Evolutionary conservation across 768 basidiomycete genomes (phyloP), one percentile per base, ranked within the genome.

Genomic region (Lactarius tabidus): DNA sequence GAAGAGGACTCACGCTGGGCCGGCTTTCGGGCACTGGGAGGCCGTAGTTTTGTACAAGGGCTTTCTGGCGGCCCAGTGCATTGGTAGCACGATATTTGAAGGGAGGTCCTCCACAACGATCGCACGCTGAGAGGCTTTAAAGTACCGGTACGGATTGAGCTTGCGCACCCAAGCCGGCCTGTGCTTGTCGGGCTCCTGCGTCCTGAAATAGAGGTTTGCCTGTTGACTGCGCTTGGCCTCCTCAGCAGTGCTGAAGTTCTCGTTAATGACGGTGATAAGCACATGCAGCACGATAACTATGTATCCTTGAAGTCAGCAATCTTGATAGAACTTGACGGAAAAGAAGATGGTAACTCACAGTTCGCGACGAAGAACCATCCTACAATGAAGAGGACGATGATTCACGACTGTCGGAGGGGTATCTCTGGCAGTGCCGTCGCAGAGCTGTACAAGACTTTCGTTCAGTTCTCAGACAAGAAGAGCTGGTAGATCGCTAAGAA

Each of bases 251-350:
- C 88, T 82, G 71, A 98, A 98, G 75, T 95, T 96, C 79, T 95
- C 94, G 71, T 95, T 92, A 80, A 97, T 94, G 53, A 96, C 94
- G 38, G 96, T 95, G 71, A 98, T 92, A 79, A 98, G 97, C 88
- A 98, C 90, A 72, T 96, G 94, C 57, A 96, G 74, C 10, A 96
- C 81, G 71, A 96, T 92, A 79, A 93, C 95, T 95, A 58, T n/a
- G n/a, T 15, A 60, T 15, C 12, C 18, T n/a, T 23, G 10, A 5
- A 26, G 12, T 48, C 12, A 48, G 45, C 23, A 14, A 26, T 23
- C 12, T 12, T 48, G 23, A 23, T 15, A 14, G n/a, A 45, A 48
- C 45, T 0, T 23, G 39, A 26, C 61, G 23, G 48, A 55, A 56
- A n/a, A n/a, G 4, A n/a, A n/a, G n/a, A n/a, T n/a, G n/a, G n/a